Base-by-base conservation (phyloP, 106 monocot species). In the Acanthochlamys bracteata region DNA sequence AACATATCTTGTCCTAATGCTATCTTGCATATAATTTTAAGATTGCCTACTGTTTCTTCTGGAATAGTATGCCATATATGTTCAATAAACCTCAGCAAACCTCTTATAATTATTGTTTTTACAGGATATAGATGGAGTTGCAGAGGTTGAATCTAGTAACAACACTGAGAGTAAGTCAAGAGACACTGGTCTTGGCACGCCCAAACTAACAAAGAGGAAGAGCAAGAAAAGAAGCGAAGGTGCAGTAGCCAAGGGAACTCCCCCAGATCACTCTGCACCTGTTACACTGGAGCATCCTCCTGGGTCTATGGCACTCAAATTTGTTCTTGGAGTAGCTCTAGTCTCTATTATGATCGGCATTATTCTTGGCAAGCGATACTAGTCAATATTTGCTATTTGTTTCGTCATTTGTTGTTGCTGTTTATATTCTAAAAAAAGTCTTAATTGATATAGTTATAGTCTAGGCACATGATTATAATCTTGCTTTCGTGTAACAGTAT, bases 281-380 rank as follows among this genome's bases (percentile, higher is more conserved):
- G 33, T 60, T 24, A 3, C 39, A 4, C 33, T 56, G 10, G 81
- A 79, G 22, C 33, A 33, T 33, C 72, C 73, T 57, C 78, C 74
- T 6, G 76, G 75, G 20, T 39, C 71, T 25, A 82, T 81, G 71
- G 73, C 82, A 24, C 72, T 90, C 43, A 86, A 80, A 66, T 90
- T 87, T 68, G 79, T 87, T 62, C 33, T 84, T 11, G 86, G 86
- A 53, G 78, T 95, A n/a, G 86, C 82, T 64, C 39, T 80, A 21
- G 71, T 86, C 41, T 95, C 90, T 25, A 49, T 90, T 20, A 68
- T 90, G 66, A 25, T 87, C 22, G 95, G 90, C 27, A 65, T 87
- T 25, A 69, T 87, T 41, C 76, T 95, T 4, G 95, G 86, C 7
- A 90, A 90, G 76, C 63, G 78, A 53, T 95, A 87, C 67, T 95